A percentile compares a stretch with the other conserved stretches of the same genome.
These are phyloP conservation scores for Podospora sp. DNA, from an alignment of 495 filamentous ascomycete genomes.

Conservation along the genomic window DNA sequence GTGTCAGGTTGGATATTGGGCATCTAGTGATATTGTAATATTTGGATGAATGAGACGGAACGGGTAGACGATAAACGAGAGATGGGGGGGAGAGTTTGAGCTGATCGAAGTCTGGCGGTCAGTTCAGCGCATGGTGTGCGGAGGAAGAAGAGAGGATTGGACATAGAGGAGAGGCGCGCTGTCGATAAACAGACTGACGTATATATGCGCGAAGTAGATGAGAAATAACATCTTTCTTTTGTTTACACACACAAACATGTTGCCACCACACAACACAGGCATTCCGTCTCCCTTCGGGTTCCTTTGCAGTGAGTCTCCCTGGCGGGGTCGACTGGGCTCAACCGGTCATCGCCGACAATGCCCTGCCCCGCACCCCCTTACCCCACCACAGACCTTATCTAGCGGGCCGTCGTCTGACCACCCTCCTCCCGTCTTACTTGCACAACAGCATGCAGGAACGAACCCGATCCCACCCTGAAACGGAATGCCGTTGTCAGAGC, in stretches of 20 bases:
- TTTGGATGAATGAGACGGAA: neutral
- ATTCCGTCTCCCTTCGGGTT: neutral
- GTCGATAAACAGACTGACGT: conserved; percentile 4
- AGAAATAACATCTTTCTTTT: conserved; percentile 11
- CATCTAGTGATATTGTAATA: neutral
- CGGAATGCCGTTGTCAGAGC: neutral
- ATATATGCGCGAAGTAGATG: conserved; percentile 11
- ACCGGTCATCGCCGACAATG: neutral
- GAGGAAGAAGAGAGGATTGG: neutral
- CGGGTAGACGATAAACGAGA: neutral
- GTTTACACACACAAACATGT: neutral
- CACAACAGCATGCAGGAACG: neutral
- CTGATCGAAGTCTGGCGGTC: neutral
- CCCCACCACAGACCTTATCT: neutral
- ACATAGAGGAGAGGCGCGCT: conserved; percentile 5
- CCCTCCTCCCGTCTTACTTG: neutral
- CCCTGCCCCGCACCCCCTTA: neutral
- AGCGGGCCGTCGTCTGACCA: neutral
- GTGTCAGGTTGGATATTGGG: neutral
- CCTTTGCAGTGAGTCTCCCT: too few species aligned
- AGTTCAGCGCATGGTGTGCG: neutral
- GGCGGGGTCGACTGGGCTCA: neutral
- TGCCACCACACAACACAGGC: neutral
- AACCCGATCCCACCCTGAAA: neutral
- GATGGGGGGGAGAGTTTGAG: neutral